Percentiles rank a stretch among this genome's conserved stretches.
Conservation (phyloP, 2,329 filamentous ascomycete genomes). For the Epichloe glyceriae region DNA sequence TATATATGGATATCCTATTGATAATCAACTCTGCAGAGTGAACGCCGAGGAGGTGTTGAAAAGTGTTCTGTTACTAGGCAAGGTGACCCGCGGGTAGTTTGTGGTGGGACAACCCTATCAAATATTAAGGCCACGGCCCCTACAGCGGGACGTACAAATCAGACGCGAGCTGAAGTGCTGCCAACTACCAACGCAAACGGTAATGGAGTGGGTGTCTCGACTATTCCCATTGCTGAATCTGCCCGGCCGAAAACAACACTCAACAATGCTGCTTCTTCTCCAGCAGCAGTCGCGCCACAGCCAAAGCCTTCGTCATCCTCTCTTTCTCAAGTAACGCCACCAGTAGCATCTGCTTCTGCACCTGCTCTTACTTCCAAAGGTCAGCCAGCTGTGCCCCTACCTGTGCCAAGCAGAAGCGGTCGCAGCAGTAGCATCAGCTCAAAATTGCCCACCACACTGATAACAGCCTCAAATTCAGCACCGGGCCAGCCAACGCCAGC, state of each 20-base stretch:
- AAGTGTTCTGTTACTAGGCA: not conserved
- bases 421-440: not conserved
- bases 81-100: not conserved
- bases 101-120: not conserved
- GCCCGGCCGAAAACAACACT: slow-evolving; percentile 17
- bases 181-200: slow-evolving; percentile 10
- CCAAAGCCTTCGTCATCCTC: not conserved
- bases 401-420: not conserved
- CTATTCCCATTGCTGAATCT: slow-evolving; percentile 15
- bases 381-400: not conserved
- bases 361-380: not conserved
- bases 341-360: not conserved
- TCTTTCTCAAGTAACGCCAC: not conserved
- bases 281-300: not conserved
- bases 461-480: not conserved
- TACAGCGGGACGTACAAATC: not conserved
- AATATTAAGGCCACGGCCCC: not conserved
- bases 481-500: not conserved
- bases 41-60: not conserved
- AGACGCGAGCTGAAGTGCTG: not conserved
- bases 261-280: not conserved
- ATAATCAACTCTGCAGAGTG: not conserved
- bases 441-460: not conserved
- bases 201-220: slow-evolving; percentile 18
- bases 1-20: not conserved